Conservation (phyloP, 371 early-diverging fungal species). For the Rhizomucor miehei region DNA sequence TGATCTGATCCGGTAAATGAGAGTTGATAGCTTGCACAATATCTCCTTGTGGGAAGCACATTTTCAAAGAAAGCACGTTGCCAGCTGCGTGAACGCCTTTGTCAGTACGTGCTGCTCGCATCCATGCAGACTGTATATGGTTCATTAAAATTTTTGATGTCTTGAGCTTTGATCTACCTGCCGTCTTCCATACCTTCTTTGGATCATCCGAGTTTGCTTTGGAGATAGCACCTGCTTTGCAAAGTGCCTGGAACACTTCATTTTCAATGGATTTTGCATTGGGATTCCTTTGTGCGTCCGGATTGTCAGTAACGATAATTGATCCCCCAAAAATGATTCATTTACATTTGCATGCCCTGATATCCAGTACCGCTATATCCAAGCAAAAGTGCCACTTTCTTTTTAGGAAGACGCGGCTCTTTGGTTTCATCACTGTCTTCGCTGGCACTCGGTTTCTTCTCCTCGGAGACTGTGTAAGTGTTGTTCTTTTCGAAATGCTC, state of each 20-base stretch:
- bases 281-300: constrained; percentile 55
- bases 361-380: constrained; percentile 96
- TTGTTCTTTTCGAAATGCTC: constrained; percentile 20
- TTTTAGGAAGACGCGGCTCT: constrained; percentile 72
- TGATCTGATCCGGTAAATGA: constrained; percentile 76
- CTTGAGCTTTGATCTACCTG: too few species aligned
- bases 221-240: constrained; percentile 75
- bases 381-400: constrained; percentile 84
- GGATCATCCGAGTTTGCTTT: constrained; percentile 74
- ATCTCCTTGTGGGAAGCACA: constrained; percentile 59
- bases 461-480: constrained; percentile 11
- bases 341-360: constrained; percentile 93
- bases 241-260: constrained; percentile 75
- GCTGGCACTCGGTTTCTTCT: not conserved
- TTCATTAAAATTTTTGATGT: constrained; percentile 1
- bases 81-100: constrained; percentile 99
- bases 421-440: constrained; percentile 4
- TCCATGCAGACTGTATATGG: constrained; percentile 60
- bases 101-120: constrained; percentile 98
- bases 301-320: not conserved
- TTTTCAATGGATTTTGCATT: constrained; percentile 78
- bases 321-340: not conserved
- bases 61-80: constrained; percentile 91
- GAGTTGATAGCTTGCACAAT: constrained; percentile 75
- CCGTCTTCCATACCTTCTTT: constrained; percentile 69